phyloP scores from a whole-genome alignment of 73 alveolate species.

The Blepharisma stoltei region DNA sequence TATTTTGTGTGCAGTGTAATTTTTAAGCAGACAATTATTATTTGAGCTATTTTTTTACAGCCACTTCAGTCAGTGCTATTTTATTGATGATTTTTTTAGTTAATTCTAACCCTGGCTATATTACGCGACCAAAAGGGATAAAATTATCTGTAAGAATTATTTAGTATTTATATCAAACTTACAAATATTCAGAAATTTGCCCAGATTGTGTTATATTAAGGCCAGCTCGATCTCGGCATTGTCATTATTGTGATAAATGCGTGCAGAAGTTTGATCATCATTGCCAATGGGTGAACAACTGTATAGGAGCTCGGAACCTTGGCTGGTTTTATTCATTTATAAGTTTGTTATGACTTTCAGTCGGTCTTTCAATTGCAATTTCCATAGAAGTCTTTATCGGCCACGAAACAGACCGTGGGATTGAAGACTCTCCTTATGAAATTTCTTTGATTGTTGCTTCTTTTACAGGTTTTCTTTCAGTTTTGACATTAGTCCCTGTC shows the following conservation, averaged over 20 bases:
- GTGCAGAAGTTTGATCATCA: slow-evolving; percentile 40
- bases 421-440: background rate
- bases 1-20: slow-evolving; percentile 3
- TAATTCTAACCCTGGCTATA: slow-evolving; percentile 41
- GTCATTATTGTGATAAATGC: slow-evolving; percentile 37
- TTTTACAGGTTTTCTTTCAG: background rate
- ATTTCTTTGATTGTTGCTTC: background rate
- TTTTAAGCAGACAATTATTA: slow-evolving; percentile 3
- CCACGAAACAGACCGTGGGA: background rate
- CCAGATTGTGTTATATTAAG: slow-evolving; percentile 31
- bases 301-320: slow-evolving; percentile 34
- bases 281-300: slow-evolving; percentile 41
- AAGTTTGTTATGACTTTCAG: background rate
- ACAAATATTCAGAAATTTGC: slow-evolving; percentile 30
- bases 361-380: background rate
- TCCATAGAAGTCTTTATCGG: background rate
- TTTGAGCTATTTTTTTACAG: background rate
- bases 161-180: background rate
- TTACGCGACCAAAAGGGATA: background rate
- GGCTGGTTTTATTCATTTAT: slow-evolving; percentile 14
- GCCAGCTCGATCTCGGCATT: slow-evolving; percentile 39
- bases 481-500: slow-evolving; percentile 6
- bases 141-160: background rate
- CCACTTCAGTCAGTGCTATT: background rate
- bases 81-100: background rate